Evolutionary conservation across 2,329 filamentous ascomycete genomes (phyloP), one percentile per base, ranked within the genome.

Genomic region (Cladosporium sp.): DNA sequence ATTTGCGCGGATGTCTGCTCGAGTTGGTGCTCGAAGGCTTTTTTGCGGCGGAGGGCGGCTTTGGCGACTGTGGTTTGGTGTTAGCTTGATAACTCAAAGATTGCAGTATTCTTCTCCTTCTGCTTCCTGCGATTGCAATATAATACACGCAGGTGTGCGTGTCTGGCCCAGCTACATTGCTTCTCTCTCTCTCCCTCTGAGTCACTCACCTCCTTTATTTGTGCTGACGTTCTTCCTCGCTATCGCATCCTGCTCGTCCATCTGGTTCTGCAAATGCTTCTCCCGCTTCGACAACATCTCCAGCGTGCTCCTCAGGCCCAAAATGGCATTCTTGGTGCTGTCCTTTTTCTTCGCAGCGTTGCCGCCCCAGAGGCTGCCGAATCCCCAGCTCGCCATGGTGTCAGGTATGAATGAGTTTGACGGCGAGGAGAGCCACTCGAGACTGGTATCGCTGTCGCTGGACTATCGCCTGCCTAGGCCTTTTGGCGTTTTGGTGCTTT

Each of bases 241-340:
- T 71, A 96, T 86, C 44, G 85, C 86, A 74, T 97, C 92, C 79
- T 98, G 93, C 79, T 98, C 93, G 29, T 92, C 89, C 83, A 98
- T 97, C 83, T 96, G 93, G 69, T 86, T 91, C 79, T 95, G 90
- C 68, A 98, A 81, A 77, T 98, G 92, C 79, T 88, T 91, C 84
- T 98, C 93, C 67, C 94, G 87, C 86, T 99, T 99, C 82, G 96
- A 92, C 76, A 99, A 85, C 93, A 98, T 98, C 73, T 97, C 94
- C 53, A 98, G 85, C 82, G 97, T 94, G 75, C 90, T 86, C 72
- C 95, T 88, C 75, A 99, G 83, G 67, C 87, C 87, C 65, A 99
- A 84, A 75, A 99, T 99, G 72, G 95, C 95, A 83, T 97, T 95
- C 86, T 99, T 99, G 66, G 95, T 92, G 67, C 88, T 90, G 82